Conservation (phyloP, 441 rosid genomes). For the Arabidopsis hybrid region DNA sequence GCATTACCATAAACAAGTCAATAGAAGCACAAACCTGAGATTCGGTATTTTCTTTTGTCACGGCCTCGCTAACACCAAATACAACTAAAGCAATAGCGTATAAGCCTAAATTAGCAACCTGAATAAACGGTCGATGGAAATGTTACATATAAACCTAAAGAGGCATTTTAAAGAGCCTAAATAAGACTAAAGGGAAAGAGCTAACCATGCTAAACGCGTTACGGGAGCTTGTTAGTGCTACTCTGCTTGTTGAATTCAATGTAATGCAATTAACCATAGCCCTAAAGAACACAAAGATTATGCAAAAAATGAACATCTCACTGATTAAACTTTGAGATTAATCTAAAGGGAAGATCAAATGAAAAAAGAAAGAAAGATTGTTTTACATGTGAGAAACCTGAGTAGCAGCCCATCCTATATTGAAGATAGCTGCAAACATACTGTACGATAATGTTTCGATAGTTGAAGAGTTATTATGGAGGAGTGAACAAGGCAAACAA, state of each 20-base stretch:
- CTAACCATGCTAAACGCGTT: slow-evolving; percentile 96
- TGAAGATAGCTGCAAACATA: slow-evolving; percentile 89
- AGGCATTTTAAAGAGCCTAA: background rate
- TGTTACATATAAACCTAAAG: slow-evolving; percentile 15
- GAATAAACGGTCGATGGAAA: slow-evolving; percentile 11
- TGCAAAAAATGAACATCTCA: slow-evolving; percentile 11
- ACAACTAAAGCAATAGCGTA: slow-evolving; percentile 82
- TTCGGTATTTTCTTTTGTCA: slow-evolving; percentile 70
- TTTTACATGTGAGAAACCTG: slow-evolving; percentile 99
- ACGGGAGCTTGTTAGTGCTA: slow-evolving; percentile 86
- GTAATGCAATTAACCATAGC: slow-evolving; percentile 97
- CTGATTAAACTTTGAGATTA: slow-evolving; percentile 53
- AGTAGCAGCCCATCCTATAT: slow-evolving; percentile 97
- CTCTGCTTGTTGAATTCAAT: slow-evolving; percentile 86
- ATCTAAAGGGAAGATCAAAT: background rate
- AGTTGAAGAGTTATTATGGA: slow-evolving; percentile 50
- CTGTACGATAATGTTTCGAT: slow-evolving; percentile 88
- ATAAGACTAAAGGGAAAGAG: slow-evolving; percentile 33
- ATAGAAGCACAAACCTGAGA: slow-evolving; percentile 62
- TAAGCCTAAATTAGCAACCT: slow-evolving; percentile 95
- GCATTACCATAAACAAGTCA: slow-evolving; percentile 4
- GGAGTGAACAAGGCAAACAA: slow-evolving; percentile 80
- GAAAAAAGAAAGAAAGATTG: background rate
- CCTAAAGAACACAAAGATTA: slow-evolving; percentile 52
- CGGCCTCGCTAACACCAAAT: slow-evolving; percentile 56